phyloP scores from a whole-genome alignment of 495 filamentous ascomycete species.

The Tuber microsphaerosporum region DNA sequence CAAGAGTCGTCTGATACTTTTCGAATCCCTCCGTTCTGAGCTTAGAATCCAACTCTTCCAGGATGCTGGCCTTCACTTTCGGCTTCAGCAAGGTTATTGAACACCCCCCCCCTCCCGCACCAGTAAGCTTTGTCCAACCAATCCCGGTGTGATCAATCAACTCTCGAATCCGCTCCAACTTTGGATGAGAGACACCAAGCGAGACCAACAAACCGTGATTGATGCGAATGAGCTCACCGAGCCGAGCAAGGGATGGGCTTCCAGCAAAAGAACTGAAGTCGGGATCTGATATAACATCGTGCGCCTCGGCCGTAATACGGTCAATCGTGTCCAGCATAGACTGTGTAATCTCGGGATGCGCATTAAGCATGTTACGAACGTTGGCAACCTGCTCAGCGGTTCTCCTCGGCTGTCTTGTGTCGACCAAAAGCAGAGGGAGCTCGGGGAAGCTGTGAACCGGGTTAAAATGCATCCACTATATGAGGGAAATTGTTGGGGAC shows the following conservation, averaged over 20 bases:
- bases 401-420: constrained; percentile 75
- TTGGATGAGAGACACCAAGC: constrained; percentile 87
- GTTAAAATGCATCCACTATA: neutral
- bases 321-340: constrained; percentile 76
- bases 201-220: constrained; percentile 87
- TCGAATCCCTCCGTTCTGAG: constrained; percentile 70
- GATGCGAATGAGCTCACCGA: constrained; percentile 81
- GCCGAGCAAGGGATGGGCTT: constrained; percentile 51
- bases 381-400: constrained; percentile 80
- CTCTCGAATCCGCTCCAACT: constrained; percentile 83
- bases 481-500: neutral
- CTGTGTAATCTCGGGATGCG: constrained; percentile 65
- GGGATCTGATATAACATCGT: constrained; percentile 58
- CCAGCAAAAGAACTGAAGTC: constrained; percentile 55
- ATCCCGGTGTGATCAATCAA: constrained; percentile 82
- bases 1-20: constrained; percentile 78
- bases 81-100: constrained; percentile 84
- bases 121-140: constrained; percentile 95
- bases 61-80: constrained; percentile 42
- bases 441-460: constrained; percentile 59
- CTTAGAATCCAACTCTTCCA: constrained; percentile 57
- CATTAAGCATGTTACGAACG: constrained; percentile 61
- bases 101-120: constrained; percentile 89
- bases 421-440: constrained; percentile 78
- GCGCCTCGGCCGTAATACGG: constrained; percentile 66